Evolutionary conservation across 139 green algal genomes (phyloP), one percentile per base, ranked within the genome.

Genomic region (Closterium sp.): DNA sequence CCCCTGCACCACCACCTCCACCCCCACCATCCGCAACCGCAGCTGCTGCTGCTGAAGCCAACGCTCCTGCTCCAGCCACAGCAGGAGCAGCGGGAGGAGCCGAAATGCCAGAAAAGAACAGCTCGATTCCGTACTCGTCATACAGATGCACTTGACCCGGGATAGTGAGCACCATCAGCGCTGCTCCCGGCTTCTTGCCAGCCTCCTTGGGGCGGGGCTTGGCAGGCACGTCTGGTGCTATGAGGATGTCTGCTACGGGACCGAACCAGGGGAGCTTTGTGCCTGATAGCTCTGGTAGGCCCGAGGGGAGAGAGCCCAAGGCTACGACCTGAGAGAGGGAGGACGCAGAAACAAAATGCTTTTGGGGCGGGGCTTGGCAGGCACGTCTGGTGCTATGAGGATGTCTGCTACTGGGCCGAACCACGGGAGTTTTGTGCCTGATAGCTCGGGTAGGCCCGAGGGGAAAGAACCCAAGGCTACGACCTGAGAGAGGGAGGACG

Each of bases 221-320:
- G 85, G 29, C 32, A 24, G 28, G n/a, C 45, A 32, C 70, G 27
- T 88, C 42, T 32, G 90, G 85, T 22, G 88, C 24, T 28, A 91
- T 7, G 1, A 93, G 30, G 13, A 93, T 79, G 31, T 93, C 90
- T 27, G 28, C 85, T 13, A 93, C 90, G 5, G 90, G 90, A 4
- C 90, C 90, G 34, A 93, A 93, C 90, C 90, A 93, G 11, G 90
- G 90, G 21, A 93, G 30, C 29, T 88, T 79, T 2, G 34, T 91
- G 28, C 13, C 24, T 13, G 31, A 27, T 0, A 89, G 87, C 87
- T 89, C 32, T 31, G 24, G 24, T 10, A 89, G 22, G 29, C 87
- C 31, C 13, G 24, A 42, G 28, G 24, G 24, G 10, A 73, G 87
- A 21, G 31, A 62, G 87, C 24, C 28, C 32, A 73, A 31, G 1